A percentile compares a stretch with the other conserved stretches of the same genome.
These are phyloP conservation scores for Cercospora canescens DNA, from an alignment of 2,329 filamentous ascomycete species.

Conservation along the genomic window DNA sequence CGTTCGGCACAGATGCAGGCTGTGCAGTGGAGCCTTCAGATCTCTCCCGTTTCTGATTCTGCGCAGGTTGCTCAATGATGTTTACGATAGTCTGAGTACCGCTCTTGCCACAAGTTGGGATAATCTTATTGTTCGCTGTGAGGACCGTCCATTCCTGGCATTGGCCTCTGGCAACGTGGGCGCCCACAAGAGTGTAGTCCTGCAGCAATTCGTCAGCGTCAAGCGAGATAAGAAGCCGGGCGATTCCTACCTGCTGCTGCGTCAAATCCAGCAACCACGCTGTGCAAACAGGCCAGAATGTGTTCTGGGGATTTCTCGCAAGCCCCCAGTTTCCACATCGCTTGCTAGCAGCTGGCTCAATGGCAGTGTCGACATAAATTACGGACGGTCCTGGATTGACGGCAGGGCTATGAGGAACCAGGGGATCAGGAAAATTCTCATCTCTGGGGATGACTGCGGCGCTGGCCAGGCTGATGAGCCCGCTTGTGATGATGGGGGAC, in stretches of 20 bases:
- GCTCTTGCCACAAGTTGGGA: not conserved
- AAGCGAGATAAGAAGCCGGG: not conserved
- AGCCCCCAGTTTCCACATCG: not conserved
- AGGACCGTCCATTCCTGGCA: not conserved
- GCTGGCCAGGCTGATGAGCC: not conserved
- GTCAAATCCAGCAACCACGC: not conserved
- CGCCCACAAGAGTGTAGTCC: constrained; percentile 1
- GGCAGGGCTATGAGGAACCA: not conserved
- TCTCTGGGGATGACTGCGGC: not conserved
- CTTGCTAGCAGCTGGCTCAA: not conserved
- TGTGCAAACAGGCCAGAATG: not conserved
- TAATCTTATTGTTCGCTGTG: not conserved
- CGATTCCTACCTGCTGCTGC: not conserved
- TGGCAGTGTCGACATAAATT: not conserved
- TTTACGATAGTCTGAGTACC: not conserved
- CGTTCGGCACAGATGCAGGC: no score
- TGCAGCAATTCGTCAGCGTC: not conserved
- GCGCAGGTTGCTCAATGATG: not conserved
- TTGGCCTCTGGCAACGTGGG: not conserved
- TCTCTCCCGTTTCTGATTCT: not conserved
- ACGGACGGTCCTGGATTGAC: not conserved
- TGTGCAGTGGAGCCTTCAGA: no score
- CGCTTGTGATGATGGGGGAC: not conserved
- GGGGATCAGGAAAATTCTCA: not conserved
- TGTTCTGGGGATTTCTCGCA: not conserved